Conservation (phyloP, 2,329 filamentous ascomycete genomes). For the Sporothrix globosa region DNA sequence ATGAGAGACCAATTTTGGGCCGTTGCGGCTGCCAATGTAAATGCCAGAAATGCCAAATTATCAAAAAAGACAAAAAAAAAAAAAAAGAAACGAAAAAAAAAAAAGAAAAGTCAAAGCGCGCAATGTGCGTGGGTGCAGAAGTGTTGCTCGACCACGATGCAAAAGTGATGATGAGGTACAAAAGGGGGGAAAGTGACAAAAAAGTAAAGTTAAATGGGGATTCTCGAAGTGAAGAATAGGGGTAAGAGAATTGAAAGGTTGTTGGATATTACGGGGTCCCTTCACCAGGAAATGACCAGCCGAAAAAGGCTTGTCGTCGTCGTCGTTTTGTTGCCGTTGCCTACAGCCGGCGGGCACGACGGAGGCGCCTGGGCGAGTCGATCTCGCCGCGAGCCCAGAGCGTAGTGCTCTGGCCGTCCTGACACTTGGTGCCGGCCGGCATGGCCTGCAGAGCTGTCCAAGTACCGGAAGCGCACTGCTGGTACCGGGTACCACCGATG, state of each 20-base stretch:
- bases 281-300: slow-evolving; percentile 9
- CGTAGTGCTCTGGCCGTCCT: slow-evolving; percentile 42
- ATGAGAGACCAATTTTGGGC: background rate
- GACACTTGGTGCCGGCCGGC: slow-evolving; percentile 53
- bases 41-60: background rate
- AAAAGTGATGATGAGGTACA: background rate
- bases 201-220: background rate
- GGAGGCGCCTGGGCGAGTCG: slow-evolving; percentile 8
- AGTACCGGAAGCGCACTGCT: slow-evolving; percentile 55
- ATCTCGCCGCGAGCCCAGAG: slow-evolving; percentile 36
- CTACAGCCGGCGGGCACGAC: slow-evolving; percentile 28
- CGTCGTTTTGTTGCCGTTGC: background rate
- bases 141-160: slow-evolving; percentile 25
- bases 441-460: slow-evolving; percentile 51
- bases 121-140: slow-evolving; percentile 9
- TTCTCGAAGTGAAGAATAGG: background rate
- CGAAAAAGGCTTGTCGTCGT: background rate
- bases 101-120: slow-evolving; percentile 8
- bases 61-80: background rate
- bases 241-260: background rate
- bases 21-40: background rate
- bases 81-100: background rate
- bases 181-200: background rate
- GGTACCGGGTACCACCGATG: slow-evolving; percentile 51
- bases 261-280: slow-evolving; percentile 8